phyloP scores from a whole-genome alignment of 2,329 filamentous ascomycete species.

The Colletotrichum tofieldiae region DNA sequence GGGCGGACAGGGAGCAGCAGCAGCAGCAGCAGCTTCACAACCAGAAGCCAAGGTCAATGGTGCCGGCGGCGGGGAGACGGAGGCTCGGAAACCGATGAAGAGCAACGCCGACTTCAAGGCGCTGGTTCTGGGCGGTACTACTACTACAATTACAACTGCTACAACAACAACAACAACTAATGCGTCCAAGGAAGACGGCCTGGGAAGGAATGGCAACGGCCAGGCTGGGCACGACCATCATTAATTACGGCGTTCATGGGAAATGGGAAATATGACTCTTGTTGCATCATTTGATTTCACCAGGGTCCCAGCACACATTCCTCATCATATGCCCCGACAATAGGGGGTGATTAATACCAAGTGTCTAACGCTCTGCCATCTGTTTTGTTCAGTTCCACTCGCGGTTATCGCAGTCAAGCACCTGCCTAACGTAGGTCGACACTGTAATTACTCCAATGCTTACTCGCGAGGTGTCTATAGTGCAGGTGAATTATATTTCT shows the following conservation, averaged over 20 bases:
- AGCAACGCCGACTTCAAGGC: slow-evolving; percentile 73
- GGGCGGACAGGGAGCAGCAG: not conserved
- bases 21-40: slow-evolving; percentile 5
- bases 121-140: slow-evolving; percentile 56
- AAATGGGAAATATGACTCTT: slow-evolving; percentile 25
- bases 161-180: slow-evolving; percentile 21
- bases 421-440: not conserved
- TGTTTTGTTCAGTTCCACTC: not conserved
- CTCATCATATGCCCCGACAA: not conserved
- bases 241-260: slow-evolving; percentile 36
- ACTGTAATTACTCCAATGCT: not conserved
- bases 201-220: slow-evolving; percentile 28
- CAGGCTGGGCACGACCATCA: slow-evolving; percentile 28
- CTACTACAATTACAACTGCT: not conserved
- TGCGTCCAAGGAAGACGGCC: slow-evolving; percentile 22
- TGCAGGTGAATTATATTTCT: not conserved
- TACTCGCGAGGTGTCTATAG: not conserved
- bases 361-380: slow-evolving; percentile 3
- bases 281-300: slow-evolving; percentile 33
- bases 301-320: not conserved
- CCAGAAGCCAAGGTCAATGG: slow-evolving; percentile 48
- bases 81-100: slow-evolving; percentile 55
- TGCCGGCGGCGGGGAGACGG: slow-evolving; percentile 44
- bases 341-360: slow-evolving; percentile 13
- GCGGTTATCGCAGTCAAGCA: not conserved